These are phyloP conservation scores for Eremothecium sinecaudum DNA, from an alignment of 1,139 yeast species.

Conservation along the genomic window DNA sequence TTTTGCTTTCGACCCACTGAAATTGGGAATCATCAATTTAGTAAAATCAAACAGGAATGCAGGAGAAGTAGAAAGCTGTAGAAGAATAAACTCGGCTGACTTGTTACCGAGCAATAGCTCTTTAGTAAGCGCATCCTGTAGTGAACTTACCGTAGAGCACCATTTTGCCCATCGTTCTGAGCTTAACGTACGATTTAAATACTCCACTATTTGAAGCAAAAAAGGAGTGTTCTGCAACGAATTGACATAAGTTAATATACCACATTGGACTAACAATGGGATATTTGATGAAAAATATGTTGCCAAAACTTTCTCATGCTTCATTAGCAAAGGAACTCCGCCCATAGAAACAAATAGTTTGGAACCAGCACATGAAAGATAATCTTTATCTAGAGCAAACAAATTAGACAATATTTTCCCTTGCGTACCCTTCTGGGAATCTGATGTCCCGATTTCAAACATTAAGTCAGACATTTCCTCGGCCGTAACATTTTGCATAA, in stretches of 20 bases:
- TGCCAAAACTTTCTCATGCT: constrained; percentile 12
- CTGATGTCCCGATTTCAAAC: not conserved
- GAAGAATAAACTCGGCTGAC: constrained; percentile 20
- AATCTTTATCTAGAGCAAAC: constrained; percentile 7
- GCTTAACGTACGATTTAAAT: not conserved
- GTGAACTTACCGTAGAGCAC: constrained; percentile 16
- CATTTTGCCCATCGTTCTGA: constrained; percentile 21
- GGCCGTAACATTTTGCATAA: constrained; percentile 2
- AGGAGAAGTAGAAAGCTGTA: constrained; percentile 17
- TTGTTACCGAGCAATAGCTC: constrained; percentile 10
- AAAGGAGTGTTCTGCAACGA: constrained; percentile 12
- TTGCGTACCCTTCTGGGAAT: not conserved
- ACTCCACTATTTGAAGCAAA: constrained; percentile 12
- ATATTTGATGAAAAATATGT: constrained; percentile 9
- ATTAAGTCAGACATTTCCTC: constrained; percentile 2
- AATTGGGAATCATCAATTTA: constrained; percentile 6
- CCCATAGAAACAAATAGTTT: constrained; percentile 19
- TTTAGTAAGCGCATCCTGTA: constrained; percentile 11
- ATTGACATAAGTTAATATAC: constrained; percentile 18
- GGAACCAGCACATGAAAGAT: constrained; percentile 5
- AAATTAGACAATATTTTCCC: constrained; percentile 1
- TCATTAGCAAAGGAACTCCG: constrained; percentile 18
- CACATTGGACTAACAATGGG: constrained; percentile 20
- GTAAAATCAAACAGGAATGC: constrained; percentile 1
- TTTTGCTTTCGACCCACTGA: constrained; percentile 5